These are phyloP conservation scores for Nymphaea thermarum DNA, from an alignment of 164 flowering plant genomes.

Conservation along the genomic window DNA sequence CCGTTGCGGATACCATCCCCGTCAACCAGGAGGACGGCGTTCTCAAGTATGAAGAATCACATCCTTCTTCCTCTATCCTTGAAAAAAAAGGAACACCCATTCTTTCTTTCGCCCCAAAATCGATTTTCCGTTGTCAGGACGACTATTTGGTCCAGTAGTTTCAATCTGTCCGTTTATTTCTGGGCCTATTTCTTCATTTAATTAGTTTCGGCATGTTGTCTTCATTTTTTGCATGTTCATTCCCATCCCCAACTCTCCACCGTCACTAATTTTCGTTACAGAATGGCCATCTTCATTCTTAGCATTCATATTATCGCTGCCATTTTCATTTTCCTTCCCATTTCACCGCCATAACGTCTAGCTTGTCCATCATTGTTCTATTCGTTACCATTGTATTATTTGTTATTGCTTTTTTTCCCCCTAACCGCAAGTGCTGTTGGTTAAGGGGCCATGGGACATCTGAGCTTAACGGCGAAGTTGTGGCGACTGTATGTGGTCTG, in stretches of 20 bases:
- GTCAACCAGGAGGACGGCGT: constrained; percentile 73
- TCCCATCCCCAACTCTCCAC: too few species aligned
- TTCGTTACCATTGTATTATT: not conserved
- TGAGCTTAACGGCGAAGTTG: constrained; percentile 64
- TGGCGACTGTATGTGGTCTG: constrained; percentile 83
- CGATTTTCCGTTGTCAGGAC: not conserved
- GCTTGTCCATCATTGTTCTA: not conserved
- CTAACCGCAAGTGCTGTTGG: too few species aligned
- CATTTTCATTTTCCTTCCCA: not conserved
- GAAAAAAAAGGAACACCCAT: not conserved
- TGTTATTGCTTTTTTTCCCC: too few species aligned
- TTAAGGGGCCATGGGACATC: constrained; percentile 88
- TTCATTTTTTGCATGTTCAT: too few species aligned
- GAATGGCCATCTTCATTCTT: too few species aligned
- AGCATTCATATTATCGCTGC: not conserved
- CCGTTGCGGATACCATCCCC: constrained; percentile 74
- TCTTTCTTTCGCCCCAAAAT: not conserved
- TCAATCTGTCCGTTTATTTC: not conserved
- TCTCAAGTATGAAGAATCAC: constrained; percentile 48
- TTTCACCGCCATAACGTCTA: not conserved
- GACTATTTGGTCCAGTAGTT: not conserved
- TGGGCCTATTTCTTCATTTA: too few species aligned
- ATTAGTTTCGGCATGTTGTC: too few species aligned
- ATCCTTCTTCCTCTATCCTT: not conserved
- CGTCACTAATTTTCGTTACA: too few species aligned